Evolutionary conservation across 192 early-diverging fungal species (phyloP).

Genomic region (Coemansia sp.): DNA sequence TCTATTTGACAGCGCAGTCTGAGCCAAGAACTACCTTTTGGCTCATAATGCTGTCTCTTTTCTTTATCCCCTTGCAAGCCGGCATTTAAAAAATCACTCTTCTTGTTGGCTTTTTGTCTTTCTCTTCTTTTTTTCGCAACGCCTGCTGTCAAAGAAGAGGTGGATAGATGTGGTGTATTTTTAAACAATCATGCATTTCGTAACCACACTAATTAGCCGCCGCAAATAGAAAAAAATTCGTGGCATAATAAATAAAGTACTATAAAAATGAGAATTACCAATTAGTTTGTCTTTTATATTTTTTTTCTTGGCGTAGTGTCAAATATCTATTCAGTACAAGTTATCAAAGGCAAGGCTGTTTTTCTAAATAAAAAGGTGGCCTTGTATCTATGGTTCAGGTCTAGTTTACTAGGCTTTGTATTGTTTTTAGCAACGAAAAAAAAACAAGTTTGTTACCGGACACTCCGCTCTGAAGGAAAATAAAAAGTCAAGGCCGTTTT

Average conservation of each 20-base stretch:
- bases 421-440: neutral
- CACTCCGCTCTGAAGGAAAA: neutral
- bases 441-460: neutral
- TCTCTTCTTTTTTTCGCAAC: neutral
- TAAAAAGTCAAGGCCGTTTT: neutral
- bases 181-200: neutral
- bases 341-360: neutral
- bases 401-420: too few relatives aligned
- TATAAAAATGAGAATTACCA: neutral
- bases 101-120: neutral
- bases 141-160: neutral
- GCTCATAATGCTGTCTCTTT: constrained; percentile 2
- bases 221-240: neutral
- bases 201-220: neutral
- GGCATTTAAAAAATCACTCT: neutral
- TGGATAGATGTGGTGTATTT: constrained; percentile 4
- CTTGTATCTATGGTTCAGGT: neutral
- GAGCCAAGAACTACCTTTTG: too few relatives aligned
- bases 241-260: neutral
- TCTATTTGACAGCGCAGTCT: constrained; percentile 10
- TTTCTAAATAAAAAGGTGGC: neutral
- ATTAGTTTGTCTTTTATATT: neutral
- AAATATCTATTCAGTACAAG: neutral
- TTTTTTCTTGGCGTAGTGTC: too few relatives aligned
- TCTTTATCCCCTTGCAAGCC: neutral